Evolutionary conservation across 2,329 filamentous ascomycete species (phyloP).

Genomic region (Massarina eburnea): DNA sequence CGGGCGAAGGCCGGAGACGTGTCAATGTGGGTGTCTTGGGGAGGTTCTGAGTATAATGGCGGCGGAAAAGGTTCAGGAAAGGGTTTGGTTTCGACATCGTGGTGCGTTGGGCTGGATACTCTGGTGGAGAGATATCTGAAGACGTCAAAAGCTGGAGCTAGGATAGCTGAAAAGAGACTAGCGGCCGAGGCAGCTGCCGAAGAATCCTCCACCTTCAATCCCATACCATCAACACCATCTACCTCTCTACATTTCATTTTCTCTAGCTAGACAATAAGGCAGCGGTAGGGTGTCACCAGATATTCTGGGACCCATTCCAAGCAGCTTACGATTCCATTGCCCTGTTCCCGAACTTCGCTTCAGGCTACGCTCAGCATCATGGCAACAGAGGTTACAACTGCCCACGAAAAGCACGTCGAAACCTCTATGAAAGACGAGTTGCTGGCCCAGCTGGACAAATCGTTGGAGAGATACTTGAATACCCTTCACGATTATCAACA

Average conservation of each 20-base stretch:
- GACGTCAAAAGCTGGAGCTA: slow-evolving; percentile 8
- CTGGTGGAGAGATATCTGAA: slow-evolving; percentile 11
- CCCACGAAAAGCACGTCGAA: not conserved
- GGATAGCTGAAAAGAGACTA: slow-evolving; percentile 3
- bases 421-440: slow-evolving; percentile 25
- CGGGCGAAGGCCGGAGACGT: slow-evolving; percentile 16
- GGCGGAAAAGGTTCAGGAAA: slow-evolving; percentile 34
- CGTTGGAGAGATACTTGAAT: slow-evolving; percentile 66
- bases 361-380: slow-evolving; percentile 2
- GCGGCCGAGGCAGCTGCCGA: slow-evolving; percentile 7
- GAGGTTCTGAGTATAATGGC: slow-evolving; percentile 25
- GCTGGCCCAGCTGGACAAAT: slow-evolving; percentile 57
- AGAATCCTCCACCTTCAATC: not conserved
- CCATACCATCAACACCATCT: not conserved
- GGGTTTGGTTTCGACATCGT: slow-evolving; percentile 39
- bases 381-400: slow-evolving; percentile 8
- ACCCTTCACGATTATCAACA: slow-evolving; percentile 68
- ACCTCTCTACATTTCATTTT: not conserved
- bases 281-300: too few relatives aligned
- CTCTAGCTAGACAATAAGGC: too few relatives aligned
- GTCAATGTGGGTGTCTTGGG: slow-evolving; percentile 5
- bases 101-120: not conserved
- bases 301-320: too few relatives aligned
- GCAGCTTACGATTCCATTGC: too few relatives aligned
- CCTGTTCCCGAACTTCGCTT: not conserved